A percentile compares a stretch with the other conserved stretches of the same genome.
Conservation (phyloP, 139 green algal genomes). For the Chlorella sp. region DNA sequence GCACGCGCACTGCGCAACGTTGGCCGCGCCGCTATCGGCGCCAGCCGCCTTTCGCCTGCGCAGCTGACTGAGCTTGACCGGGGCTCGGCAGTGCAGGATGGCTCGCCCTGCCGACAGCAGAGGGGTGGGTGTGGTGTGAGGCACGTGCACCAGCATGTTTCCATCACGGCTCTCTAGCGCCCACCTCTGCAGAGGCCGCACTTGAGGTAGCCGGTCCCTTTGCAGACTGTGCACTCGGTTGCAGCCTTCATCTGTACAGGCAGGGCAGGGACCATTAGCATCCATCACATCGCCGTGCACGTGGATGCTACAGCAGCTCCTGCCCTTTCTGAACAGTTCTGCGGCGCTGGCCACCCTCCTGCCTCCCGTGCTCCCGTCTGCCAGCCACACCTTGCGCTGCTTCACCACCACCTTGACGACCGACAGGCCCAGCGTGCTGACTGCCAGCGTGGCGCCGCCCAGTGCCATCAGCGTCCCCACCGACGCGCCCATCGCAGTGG, state of each 20-base stretch:
- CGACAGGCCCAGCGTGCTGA: slow-evolving; percentile 10
- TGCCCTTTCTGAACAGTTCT: neutral
- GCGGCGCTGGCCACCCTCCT: neutral
- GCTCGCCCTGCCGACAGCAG: neutral
- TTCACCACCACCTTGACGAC: slow-evolving; percentile 22
- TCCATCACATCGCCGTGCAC: neutral
- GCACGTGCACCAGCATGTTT: no score
- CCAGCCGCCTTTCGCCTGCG: neutral
- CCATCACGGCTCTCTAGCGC: neutral
- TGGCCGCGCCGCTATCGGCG: neutral
- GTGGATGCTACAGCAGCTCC: neutral
- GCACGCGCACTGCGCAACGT: slow-evolving; percentile 16
- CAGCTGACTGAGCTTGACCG: slow-evolving; percentile 19
- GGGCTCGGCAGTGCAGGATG: slow-evolving; percentile 21
- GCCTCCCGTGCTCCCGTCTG: neutral
- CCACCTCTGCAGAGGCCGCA: slow-evolving; percentile 38
- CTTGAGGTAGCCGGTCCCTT: slow-evolving; percentile 5
- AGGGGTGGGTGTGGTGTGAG: neutral
- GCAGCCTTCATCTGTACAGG: slow-evolving; percentile 28
- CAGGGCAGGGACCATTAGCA: neutral
- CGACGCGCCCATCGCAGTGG: slow-evolving; percentile 21
- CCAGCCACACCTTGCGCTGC: neutral
- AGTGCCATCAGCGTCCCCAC: slow-evolving; percentile 24
- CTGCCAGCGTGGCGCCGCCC: slow-evolving; percentile 15
- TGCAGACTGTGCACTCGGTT: slow-evolving; percentile 20